Conservation (phyloP, 2,329 filamentous ascomycete genomes). For the Fusarium sp. region DNA sequence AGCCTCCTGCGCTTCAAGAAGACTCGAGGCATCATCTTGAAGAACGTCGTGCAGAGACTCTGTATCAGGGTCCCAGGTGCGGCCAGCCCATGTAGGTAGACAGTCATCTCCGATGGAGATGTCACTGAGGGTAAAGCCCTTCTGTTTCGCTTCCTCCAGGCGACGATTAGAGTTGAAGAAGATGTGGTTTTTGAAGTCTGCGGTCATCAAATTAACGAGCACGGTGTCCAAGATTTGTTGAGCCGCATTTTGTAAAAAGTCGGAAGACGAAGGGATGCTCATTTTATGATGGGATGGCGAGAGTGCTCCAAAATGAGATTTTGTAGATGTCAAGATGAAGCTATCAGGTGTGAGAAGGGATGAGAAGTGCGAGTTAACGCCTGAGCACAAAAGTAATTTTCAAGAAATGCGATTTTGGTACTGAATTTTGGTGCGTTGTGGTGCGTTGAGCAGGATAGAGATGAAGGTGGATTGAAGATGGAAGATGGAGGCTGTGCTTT, state of each 20-base stretch:
- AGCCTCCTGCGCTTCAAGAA: constrained; percentile 31
- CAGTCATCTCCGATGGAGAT: constrained; percentile 48
- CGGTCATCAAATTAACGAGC: constrained; percentile 39
- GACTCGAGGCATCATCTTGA: constrained; percentile 40
- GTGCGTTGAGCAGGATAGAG: background rate
- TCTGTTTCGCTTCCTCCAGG: constrained; percentile 37
- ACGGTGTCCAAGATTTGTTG: constrained; percentile 31
- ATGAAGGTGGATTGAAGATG: background rate
- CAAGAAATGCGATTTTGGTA: background rate
- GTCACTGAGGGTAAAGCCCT: constrained; percentile 24
- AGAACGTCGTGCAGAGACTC: constrained; percentile 44
- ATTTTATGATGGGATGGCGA: background rate
- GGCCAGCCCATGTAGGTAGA: constrained; percentile 45
- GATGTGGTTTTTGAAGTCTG: constrained; percentile 37
- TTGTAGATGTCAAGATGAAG: background rate
- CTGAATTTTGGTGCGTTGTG: background rate
- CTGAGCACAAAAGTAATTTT: background rate
- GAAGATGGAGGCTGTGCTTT: background rate
- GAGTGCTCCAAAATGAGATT: background rate
- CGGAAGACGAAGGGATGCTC: background rate
- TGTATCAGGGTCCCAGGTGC: constrained; percentile 41
- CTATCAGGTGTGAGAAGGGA: background rate
- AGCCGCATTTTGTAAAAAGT: no score
- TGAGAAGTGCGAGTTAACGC: background rate
- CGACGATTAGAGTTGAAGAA: constrained; percentile 39